phyloP scores from a whole-genome alignment of 495 filamentous ascomycete species.

The Arthonia radiata region DNA sequence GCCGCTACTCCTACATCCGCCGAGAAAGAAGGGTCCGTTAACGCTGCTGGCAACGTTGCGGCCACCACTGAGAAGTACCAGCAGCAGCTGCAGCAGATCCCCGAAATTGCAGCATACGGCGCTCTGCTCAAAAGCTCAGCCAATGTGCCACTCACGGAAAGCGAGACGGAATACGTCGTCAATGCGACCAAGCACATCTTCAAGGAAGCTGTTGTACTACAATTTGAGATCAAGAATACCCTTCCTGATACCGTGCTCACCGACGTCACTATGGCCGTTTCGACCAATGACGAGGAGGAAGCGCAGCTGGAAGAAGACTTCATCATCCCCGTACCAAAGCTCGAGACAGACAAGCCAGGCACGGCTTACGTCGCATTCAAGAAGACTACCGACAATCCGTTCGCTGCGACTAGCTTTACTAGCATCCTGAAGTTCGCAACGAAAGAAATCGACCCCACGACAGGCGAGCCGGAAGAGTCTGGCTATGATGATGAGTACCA shows the following conservation, averaged over 20 bases:
- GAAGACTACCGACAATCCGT: constrained; percentile 45
- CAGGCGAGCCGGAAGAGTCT: constrained; percentile 66
- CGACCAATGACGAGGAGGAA: constrained; percentile 59
- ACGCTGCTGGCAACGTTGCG: constrained; percentile 42
- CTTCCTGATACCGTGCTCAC: constrained; percentile 70
- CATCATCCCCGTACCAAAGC: constrained; percentile 65
- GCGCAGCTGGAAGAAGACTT: constrained; percentile 56
- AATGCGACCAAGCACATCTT: constrained; percentile 87
- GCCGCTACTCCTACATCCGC: constrained; percentile 34
- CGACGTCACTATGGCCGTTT: constrained; percentile 72
- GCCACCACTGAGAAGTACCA: constrained; percentile 70
- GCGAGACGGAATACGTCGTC: constrained; percentile 94
- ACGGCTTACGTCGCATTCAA: constrained; percentile 90
- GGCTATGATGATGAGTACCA: constrained; percentile 97
- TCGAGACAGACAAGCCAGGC: constrained; percentile 60
- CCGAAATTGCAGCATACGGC: constrained; percentile 75
- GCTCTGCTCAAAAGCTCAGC: constrained; percentile 68
- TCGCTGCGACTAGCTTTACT: constrained; percentile 58
- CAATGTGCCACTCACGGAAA: constrained; percentile 76
- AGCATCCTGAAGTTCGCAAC: constrained; percentile 91
- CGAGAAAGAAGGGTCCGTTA: constrained; percentile 37
- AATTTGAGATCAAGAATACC: constrained; percentile 97
- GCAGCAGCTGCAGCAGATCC: constrained; percentile 63
- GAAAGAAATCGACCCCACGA: constrained; percentile 94
- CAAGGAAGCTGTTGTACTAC: constrained; percentile 84